Evolutionary conservation across 768 basidiomycete genomes (phyloP), one percentile per base, ranked within the genome.

Genomic region (Multifurca ochricompacta): DNA sequence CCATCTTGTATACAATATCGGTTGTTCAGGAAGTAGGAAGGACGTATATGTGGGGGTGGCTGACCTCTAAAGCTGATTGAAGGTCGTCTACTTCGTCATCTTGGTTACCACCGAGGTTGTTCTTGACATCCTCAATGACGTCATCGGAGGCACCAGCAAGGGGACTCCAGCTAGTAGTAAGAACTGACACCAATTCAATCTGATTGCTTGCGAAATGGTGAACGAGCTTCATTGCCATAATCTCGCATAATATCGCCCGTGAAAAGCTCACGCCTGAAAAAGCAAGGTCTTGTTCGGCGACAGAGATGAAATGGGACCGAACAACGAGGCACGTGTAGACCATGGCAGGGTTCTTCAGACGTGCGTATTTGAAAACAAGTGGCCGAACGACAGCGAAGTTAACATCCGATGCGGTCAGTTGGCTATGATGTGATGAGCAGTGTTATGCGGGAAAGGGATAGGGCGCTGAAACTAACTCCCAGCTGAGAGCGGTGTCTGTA

Each of bases 171-270:
- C 77, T 79, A 0, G 82, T 83, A 0, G 88, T 92, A 47, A 97
- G 70, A 25, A 88, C 85, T 8, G 86, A 82, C 25, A 85, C 79
- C 18, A 93, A 75, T 53, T 86, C 80, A n/a, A 92, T 77, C 64
- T 87, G 78, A 61, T 82, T 80, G 4, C 77, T 77, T 1, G 87
- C 83, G 63, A 88, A 93, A 30, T 77, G 76, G 19, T 77, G 80
- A 10, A 93, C 74, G 21, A 94, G 78, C 64, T 96, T 96, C 73
- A 91, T 82, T 8, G 94, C 91, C 18, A 96, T 69, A 14, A 96
- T 79, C 66, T 96, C 91, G 69, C 91, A 94, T 9, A 94, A 75
- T 28, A 76, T 82, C 4, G 91, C 93, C 36, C 86, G 74, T 9
- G 81, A 71, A 7, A 73, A 68, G 73, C 87, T 85, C 51, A 96